Conservation (phyloP, 441 rosid species). For the Gossypium schwendimanii region DNA sequence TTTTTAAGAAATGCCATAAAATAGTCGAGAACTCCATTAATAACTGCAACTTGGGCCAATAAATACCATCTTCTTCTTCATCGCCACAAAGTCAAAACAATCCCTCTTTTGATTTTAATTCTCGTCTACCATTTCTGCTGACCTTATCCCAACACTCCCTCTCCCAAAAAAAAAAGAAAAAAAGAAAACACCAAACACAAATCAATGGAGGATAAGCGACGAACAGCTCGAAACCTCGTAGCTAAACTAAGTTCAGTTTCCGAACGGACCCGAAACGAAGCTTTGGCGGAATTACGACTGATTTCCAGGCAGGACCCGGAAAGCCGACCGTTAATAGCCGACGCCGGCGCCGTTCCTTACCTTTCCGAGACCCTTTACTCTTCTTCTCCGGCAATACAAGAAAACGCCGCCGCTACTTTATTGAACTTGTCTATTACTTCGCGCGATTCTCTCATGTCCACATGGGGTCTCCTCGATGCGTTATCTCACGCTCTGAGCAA, state of each 20-base stretch:
- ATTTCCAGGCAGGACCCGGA: conserved; percentile 71
- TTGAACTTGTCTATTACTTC: conserved; percentile 70
- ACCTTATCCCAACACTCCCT: background rate
- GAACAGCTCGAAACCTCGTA: conserved; percentile 53
- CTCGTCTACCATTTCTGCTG: background rate
- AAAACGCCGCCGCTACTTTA: conserved; percentile 82
- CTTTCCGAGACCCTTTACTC: conserved; percentile 76
- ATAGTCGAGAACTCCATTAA: background rate
- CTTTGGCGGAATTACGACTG: conserved; percentile 67
- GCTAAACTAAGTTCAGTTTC: conserved; percentile 73
- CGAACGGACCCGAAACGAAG: conserved; percentile 55
- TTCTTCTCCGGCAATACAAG: conserved; percentile 51
- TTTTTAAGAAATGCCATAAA: background rate
- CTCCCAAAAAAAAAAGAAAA: fast-evolving
- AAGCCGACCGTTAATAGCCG: conserved; percentile 54
- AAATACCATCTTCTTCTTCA: background rate
- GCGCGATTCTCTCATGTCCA: conserved; percentile 63
- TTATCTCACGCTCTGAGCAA: conserved; percentile 66
- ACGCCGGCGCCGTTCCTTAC: conserved; percentile 75
- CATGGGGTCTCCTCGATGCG: conserved; percentile 79
- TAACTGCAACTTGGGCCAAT: background rate
- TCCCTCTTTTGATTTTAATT: background rate
- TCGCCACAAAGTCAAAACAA: background rate
- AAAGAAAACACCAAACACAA: background rate
- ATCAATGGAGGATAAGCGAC: conserved; percentile 62